Percentiles rank a stretch among this genome's conserved stretches.
These are phyloP conservation scores for Saccharomycopsis vini DNA, from an alignment of 805 yeast species.

Conservation along the genomic window DNA sequence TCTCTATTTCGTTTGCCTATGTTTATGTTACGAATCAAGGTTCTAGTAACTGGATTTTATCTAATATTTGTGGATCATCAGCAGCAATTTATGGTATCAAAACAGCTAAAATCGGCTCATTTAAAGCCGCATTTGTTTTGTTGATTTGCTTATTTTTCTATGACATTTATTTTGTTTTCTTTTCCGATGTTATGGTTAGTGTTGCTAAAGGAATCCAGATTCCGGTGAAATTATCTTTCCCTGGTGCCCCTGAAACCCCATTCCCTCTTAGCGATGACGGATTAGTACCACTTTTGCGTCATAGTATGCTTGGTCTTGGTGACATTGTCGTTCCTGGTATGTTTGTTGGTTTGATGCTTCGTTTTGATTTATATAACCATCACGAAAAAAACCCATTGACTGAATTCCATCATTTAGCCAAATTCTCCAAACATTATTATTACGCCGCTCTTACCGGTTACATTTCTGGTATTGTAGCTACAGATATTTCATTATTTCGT, in stretches of 20 bases:
- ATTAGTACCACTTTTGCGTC: constrained; percentile 19
- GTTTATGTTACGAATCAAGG: constrained; percentile 23
- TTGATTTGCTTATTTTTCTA: constrained; percentile 46
- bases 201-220: constrained; percentile 48
- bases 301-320: constrained; percentile 51
- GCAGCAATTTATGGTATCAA: constrained; percentile 38
- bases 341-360: constrained; percentile 42
- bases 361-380: constrained; percentile 43
- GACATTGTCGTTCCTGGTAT: constrained; percentile 57
- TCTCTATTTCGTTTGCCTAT: constrained; percentile 10
- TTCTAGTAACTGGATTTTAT: constrained; percentile 36
- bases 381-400: constrained; percentile 24
- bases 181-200: constrained; percentile 49
- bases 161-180: constrained; percentile 62
- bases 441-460: constrained; percentile 38
- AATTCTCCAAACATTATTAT: constrained; percentile 39
- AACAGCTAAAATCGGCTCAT: constrained; percentile 32
- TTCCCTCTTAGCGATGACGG: constrained; percentile 1
- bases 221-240: constrained; percentile 42
- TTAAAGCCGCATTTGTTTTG: constrained; percentile 37
- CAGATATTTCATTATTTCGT: constrained; percentile 33
- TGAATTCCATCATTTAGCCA: constrained; percentile 34
- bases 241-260: constrained; percentile 24
- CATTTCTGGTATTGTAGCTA: constrained; percentile 33
- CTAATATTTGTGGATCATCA: constrained; percentile 34